These are phyloP conservation scores for Coniophora puteana DNA, from an alignment of 1,284 basidiomycete genomes.

Conservation along the genomic window DNA sequence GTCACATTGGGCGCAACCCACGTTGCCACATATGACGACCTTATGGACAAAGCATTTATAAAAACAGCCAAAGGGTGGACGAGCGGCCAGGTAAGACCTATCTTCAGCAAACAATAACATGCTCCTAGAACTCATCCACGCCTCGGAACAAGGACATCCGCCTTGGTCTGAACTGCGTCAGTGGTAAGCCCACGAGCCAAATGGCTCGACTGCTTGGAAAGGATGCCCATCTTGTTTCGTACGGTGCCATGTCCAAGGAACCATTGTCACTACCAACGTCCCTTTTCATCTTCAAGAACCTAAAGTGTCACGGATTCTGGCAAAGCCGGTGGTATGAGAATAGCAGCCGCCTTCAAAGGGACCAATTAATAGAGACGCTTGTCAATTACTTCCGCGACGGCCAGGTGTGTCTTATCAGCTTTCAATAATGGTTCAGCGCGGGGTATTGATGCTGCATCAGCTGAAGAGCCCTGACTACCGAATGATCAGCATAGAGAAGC, in stretches of 20 bases:
- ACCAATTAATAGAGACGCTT: slow-evolving; percentile 46
- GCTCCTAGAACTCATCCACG: slow-evolving; percentile 2
- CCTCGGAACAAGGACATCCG: slow-evolving; percentile 39
- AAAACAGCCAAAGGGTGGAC: slow-evolving; percentile 57
- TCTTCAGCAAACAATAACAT: background rate
- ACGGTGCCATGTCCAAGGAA: slow-evolving; percentile 86
- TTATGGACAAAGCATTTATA: slow-evolving; percentile 50
- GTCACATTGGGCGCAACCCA: slow-evolving; percentile 64
- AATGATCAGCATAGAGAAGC: too few species aligned
- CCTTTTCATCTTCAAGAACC: slow-evolving; percentile 78
- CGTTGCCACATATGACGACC: slow-evolving; percentile 72
- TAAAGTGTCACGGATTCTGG: slow-evolving; percentile 74
- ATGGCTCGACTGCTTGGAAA: slow-evolving; percentile 67
- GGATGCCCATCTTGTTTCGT: slow-evolving; percentile 75
- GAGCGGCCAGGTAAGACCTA: slow-evolving; percentile 43
- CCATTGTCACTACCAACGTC: slow-evolving; percentile 77
- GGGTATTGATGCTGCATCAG: too few species aligned
- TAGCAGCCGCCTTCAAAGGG: slow-evolving; percentile 37
- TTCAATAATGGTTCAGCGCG: slow-evolving; percentile 1
- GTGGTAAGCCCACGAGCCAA: slow-evolving; percentile 62
- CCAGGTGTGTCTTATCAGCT: slow-evolving; percentile 40
- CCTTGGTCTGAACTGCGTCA: slow-evolving; percentile 78
- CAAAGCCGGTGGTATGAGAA: slow-evolving; percentile 68
- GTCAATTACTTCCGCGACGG: slow-evolving; percentile 48
- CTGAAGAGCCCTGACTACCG: too few species aligned